A percentile compares a stretch with the other conserved stretches of the same genome.
Evolutionary conservation across 2,329 filamentous ascomycete species (phyloP).

Genomic region (Falciphora oryzae): DNA sequence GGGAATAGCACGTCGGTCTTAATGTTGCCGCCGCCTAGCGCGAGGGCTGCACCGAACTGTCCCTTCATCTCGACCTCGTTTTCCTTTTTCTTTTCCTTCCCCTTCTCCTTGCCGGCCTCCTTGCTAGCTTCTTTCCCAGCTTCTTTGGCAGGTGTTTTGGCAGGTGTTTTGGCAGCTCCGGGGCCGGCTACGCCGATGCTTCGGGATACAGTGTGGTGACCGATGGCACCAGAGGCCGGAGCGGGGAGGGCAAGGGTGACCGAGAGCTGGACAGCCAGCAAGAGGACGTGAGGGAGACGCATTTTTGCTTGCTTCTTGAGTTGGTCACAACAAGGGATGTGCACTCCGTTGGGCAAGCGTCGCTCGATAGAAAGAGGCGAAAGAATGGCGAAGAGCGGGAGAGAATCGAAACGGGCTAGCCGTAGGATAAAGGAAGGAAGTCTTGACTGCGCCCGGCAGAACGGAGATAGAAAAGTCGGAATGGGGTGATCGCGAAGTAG

Average conservation of each 20-base stretch:
- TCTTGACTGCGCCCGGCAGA: too few species aligned
- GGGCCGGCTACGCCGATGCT: neutral
- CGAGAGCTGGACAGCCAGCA: conserved; percentile 19
- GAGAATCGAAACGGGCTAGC: neutral
- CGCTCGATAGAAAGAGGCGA: neutral
- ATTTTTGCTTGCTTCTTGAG: conserved; percentile 11
- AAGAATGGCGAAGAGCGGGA: too few species aligned
- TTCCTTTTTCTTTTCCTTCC: conserved; percentile 14
- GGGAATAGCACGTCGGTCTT: conserved; percentile 29
- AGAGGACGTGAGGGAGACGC: conserved; percentile 15
- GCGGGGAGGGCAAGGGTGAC: conserved; percentile 15
- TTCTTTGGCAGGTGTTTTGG: neutral
- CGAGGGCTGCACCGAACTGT: conserved; percentile 24
- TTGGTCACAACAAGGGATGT: neutral
- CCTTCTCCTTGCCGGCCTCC: neutral
- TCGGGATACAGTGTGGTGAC: neutral
- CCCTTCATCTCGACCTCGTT: conserved; percentile 25
- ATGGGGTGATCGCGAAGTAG: too few species aligned
- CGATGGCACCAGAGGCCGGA: conserved; percentile 7
- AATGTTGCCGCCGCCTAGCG: conserved; percentile 25
- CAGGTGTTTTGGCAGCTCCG: neutral
- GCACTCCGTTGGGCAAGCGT: neutral
- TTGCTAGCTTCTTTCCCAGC: neutral
- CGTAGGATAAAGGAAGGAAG: too few species aligned
- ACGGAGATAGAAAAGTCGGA: too few species aligned